Evolutionary conservation across 768 basidiomycete genomes (phyloP), one percentile per base, ranked within the genome.

Genomic region (Boletus eberwhitei): DNA sequence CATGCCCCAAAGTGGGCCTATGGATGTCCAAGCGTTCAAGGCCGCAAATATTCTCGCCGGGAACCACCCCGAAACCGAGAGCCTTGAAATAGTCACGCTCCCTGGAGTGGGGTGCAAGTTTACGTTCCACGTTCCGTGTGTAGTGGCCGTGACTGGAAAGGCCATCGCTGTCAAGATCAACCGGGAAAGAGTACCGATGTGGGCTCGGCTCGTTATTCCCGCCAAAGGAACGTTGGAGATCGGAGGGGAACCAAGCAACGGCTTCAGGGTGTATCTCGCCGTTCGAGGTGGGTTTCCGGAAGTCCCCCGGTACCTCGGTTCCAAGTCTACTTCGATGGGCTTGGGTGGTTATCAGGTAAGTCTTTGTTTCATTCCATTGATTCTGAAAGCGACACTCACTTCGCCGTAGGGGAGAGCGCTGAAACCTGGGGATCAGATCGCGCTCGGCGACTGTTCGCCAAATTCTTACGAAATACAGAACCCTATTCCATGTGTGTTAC

Each of bases 241-340:
- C 12, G 71, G 66, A 2, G 59, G 61, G 26, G 50, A 61, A 12
- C 59, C 54, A 2, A 55, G 59, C 8, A 57, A 66, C 8, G 86
- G 86, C 0, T 77, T 82, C 53, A 74, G 86, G 44, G 68, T 68
- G 3, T 87, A 88, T 57, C 55, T 88, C 32, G 77, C 79, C 13
- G 63, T 87, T 22, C 72, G 74, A 35, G 86, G 84, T 3, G 86
- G 86, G 0, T 79, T 88, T 55, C 85, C 85, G 0, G 73, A 72
- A 16, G 70, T 85, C 2, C 79, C 83, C 34, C 5, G 53, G 5
- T 87, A 84, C 62, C 71, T 87, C 2, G 84, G 80, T 4, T 84
- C 83, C 0, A 87, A 87, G 68, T 81, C 83, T 5, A 85, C 86
- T 21, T 84, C 81, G 1, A 76, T 84, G 75, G 79, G 82, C 14